Evolutionary conservation across 1,284 basidiomycete species (phyloP).

Genomic region (Coniferiporia weirii): DNA sequence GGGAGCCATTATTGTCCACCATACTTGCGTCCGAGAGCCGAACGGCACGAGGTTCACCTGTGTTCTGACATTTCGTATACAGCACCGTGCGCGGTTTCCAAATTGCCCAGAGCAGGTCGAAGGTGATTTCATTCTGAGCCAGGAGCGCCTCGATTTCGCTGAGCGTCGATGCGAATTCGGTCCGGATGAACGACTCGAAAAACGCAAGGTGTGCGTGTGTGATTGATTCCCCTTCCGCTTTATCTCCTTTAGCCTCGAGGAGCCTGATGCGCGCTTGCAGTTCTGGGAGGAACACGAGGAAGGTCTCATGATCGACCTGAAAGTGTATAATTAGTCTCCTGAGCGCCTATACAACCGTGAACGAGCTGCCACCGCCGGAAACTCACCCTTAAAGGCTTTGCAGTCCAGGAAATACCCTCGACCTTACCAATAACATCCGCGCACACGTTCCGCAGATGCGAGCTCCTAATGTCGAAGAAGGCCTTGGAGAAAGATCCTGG

Average conservation of each 20-base stretch:
- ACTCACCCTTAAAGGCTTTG: conserved; percentile 6
- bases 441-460: background rate
- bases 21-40: conserved; percentile 8
- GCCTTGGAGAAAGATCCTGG: background rate
- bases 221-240: background rate
- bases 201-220: conserved; percentile 17
- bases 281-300: conserved; percentile 1
- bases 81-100: conserved; percentile 14
- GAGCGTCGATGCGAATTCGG: conserved; percentile 17
- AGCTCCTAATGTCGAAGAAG: conserved; percentile 1
- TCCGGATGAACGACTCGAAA: conserved; percentile 19
- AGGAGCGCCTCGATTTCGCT: conserved; percentile 19
- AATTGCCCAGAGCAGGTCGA: conserved; percentile 23
- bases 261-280: background rate
- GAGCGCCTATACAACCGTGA: background rate
- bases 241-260: background rate
- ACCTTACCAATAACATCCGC: background rate
- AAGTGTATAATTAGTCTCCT: background rate
- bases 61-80: conserved; percentile 14
- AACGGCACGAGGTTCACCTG: conserved; percentile 7
- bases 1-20: background rate
- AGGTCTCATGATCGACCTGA: conserved; percentile 3
- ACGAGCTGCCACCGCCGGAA: background rate
- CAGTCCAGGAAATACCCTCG: conserved; percentile 6
- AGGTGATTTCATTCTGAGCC: conserved; percentile 20